Base-by-base conservation (phyloP, 805 yeast genomes). In the Saturnispora halmiae region DNA sequence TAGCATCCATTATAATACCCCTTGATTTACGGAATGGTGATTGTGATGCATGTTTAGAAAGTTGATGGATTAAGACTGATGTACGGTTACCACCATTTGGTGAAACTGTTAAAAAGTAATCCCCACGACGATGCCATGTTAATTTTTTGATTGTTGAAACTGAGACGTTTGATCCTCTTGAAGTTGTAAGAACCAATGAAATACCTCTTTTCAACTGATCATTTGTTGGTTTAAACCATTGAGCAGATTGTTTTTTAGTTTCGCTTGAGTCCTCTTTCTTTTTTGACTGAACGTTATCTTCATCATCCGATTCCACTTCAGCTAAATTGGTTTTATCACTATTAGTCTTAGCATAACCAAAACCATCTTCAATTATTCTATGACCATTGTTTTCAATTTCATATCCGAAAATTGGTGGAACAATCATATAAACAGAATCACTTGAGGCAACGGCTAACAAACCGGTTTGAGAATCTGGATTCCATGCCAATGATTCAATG, bases 61-160 rank as follows among this genome's bases (percentile, higher is more conserved):
- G 65, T 67, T 92, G 97, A 64, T 92, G 98, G 49, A 92, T 86
- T 46, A 92, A 69, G 31, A 92, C 95, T 6, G 97, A 80, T 9
- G 88, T 74, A 29, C 52, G 53, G 56, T 86, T 79, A 41, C 83
- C 85, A 38, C 86, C 82, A 39, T 85, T 92, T 39, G 97, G 96
- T n/a, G 95, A 79, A n/a, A 86, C 94, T 4, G 94, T 79, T 48
- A 90, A 95, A 53, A 92, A 84, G 59, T 92, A 92, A 66, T 92
- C 98, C 54, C 98, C 98, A 56, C 83, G 82, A 60, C 96, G 73
- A 62, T 92, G 98, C 98, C 98, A 92, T 50, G 95, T 75, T 18
- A 92, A 51, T 55, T 78, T 80, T 63, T 85, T 87, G 46, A 90
- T 75, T 1, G 83, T 72, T 46, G 77, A 73, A 14, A 65, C 60